A percentile compares a stretch with the other conserved stretches of the same genome.
Evolutionary conservation across 2,329 filamentous ascomycete genomes (phyloP).

Genomic region (Peltaster fructicola): DNA sequence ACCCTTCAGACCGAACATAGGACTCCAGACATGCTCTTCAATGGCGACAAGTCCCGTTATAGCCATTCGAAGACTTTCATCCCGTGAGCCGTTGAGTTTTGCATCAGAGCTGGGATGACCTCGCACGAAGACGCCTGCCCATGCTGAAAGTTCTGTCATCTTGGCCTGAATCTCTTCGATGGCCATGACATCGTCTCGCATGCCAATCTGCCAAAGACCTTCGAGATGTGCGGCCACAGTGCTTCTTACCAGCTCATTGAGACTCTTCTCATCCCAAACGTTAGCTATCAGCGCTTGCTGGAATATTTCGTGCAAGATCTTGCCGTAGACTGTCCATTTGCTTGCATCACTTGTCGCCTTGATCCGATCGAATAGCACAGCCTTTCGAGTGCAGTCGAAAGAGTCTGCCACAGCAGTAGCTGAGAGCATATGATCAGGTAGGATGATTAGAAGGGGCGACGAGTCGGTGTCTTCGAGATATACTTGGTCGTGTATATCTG

Average conservation of each 20-base stretch:
- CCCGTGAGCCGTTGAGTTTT: slow-evolving; percentile 61
- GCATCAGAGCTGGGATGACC: slow-evolving; percentile 53
- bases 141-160: slow-evolving; percentile 61
- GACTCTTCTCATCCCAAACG: slow-evolving; percentile 54
- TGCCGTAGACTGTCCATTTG: slow-evolving; percentile 74
- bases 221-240: slow-evolving; percentile 67
- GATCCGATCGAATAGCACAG: slow-evolving; percentile 84
- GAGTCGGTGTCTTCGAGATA: slow-evolving; percentile 60
- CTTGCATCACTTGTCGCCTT: slow-evolving; percentile 74
- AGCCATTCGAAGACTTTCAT: slow-evolving; percentile 59
- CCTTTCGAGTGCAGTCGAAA: slow-evolving; percentile 75
- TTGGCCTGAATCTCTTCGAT: slow-evolving; percentile 68
- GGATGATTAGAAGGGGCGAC: slow-evolving; percentile 57
- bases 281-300: slow-evolving; percentile 77
- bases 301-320: slow-evolving; percentile 86
- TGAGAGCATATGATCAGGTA: slow-evolving; percentile 89
- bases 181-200: slow-evolving; percentile 49
- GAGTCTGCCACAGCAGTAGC: slow-evolving; percentile 94
- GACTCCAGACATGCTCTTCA: slow-evolving; percentile 96
- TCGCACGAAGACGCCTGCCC: slow-evolving; percentile 69
- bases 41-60: slow-evolving; percentile 90
- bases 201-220: slow-evolving; percentile 73
- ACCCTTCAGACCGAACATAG: slow-evolving; percentile 90
- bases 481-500: slow-evolving; percentile 43
- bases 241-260: slow-evolving; percentile 47